These are phyloP conservation scores for Mucor mucedo DNA, from an alignment of 371 early-diverging fungal species.

Conservation along the genomic window DNA sequence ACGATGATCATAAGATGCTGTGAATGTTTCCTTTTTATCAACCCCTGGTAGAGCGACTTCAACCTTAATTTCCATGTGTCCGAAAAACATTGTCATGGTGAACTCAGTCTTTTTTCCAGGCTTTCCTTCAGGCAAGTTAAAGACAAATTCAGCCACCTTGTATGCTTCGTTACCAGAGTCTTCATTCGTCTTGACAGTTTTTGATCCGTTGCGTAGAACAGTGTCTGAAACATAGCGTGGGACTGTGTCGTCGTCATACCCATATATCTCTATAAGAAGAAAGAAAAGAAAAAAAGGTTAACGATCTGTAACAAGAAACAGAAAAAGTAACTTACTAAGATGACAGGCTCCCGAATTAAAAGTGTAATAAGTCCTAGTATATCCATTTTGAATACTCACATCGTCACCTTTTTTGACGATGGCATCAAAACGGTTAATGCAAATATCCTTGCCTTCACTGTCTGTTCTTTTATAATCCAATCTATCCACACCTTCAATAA, in stretches of 20 bases:
- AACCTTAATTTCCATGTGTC: not conserved
- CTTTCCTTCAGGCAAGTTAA: not conserved
- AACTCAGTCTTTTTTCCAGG: not conserved
- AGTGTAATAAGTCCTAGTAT: not conserved
- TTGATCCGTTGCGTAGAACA: too few species aligned
- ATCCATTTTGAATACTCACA: not conserved
- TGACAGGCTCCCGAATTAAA: not conserved
- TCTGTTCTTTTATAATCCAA: not conserved
- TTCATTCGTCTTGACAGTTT: too few species aligned
- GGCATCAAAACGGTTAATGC: not conserved
- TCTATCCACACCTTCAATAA: not conserved
- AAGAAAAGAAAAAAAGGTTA: not conserved
- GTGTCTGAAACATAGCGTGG: not conserved
- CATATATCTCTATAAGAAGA: not conserved
- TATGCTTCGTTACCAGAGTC: not conserved
- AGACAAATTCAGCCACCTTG: not conserved
- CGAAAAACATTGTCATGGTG: not conserved
- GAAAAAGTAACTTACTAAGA: not conserved
- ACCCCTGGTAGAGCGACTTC: not conserved
- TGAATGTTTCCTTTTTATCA: not conserved
- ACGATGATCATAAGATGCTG: not conserved
- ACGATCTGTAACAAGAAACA: not conserved
- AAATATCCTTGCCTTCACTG: not conserved
- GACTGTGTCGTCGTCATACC: not conserved
- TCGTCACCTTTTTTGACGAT: not conserved